Evolutionary conservation across 1,284 basidiomycete species (phyloP).

Genomic region (Golubevia pallescens): DNA sequence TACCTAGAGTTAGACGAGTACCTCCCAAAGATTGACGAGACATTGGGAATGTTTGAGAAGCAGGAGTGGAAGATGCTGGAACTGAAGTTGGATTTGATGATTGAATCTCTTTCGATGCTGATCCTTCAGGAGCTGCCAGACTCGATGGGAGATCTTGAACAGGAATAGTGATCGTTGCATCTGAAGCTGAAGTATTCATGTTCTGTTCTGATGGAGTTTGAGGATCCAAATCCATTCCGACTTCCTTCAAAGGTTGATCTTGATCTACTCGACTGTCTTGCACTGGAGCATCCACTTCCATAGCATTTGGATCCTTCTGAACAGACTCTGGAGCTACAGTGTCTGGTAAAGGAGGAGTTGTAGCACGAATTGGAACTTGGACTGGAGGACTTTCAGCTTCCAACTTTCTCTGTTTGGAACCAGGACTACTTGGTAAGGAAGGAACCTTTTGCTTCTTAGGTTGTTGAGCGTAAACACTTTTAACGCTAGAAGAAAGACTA

Average conservation of each 20-base stretch:
- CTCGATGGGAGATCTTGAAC: neutral
- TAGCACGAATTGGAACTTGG: too few species aligned
- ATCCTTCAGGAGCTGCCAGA: neutral
- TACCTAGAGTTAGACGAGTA: slow-evolving; percentile 10
- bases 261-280: slow-evolving; percentile 8
- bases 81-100: neutral
- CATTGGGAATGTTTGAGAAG: neutral
- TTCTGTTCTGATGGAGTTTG: neutral
- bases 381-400: too few species aligned
- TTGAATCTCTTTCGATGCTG: too few species aligned
- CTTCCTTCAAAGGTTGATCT: slow-evolving; percentile 2
- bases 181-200: neutral
- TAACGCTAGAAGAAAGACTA: neutral
- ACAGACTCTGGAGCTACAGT: too few species aligned
- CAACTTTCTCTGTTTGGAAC: neutral
- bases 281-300: neutral
- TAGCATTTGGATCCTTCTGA: neutral
- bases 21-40: neutral
- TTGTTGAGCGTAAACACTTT: neutral
- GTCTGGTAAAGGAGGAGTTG: too few species aligned
- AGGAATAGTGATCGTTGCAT: neutral
- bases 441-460: neutral
- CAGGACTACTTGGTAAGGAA: neutral
- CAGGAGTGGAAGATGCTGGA: neutral
- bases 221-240: neutral